Conservation (phyloP, 768 basidiomycete species). For the Clathrus columnatus region DNA sequence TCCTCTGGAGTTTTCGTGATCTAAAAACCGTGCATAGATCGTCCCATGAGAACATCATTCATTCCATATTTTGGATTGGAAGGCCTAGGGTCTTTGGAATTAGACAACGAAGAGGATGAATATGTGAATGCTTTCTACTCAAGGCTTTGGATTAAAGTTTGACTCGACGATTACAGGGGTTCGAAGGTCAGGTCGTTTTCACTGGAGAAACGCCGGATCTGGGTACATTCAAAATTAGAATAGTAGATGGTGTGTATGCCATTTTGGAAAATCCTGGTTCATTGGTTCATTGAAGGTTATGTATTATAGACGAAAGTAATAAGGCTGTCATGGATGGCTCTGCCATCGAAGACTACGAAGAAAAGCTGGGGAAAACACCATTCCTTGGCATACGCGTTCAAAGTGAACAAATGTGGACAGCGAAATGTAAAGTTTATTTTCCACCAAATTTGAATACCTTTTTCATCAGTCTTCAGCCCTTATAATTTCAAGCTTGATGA, state of each 20-base stretch:
- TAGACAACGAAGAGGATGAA: conserved; percentile 69
- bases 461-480: conserved; percentile 35
- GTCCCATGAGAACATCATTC: conserved; percentile 58
- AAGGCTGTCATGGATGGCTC: conserved; percentile 43
- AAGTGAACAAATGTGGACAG: conserved; percentile 70
- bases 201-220: conserved; percentile 69
- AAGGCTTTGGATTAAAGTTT: not conserved
- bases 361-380: conserved; percentile 62
- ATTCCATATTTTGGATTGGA: conserved; percentile 87
- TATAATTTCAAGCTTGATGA: conserved; percentile 52
- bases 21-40: conserved; percentile 20
- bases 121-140: conserved; percentile 46
- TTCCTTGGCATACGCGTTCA: conserved; percentile 55
- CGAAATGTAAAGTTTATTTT: conserved; percentile 47
- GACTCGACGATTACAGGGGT: conserved; percentile 43
- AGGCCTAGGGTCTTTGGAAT: conserved; percentile 72
- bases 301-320: conserved; percentile 48
- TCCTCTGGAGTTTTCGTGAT: conserved; percentile 18
- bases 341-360: conserved; percentile 47
- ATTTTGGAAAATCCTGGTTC: conserved; percentile 6
- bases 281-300: not conserved
- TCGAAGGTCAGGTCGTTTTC: conserved; percentile 61
- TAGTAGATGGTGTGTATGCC: conserved; percentile 57
- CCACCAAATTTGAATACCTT: not conserved
- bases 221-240: conserved; percentile 71